These are phyloP conservation scores for Peniophora sp. DNA, from an alignment of 1,284 basidiomycete species.

Conservation along the genomic window DNA sequence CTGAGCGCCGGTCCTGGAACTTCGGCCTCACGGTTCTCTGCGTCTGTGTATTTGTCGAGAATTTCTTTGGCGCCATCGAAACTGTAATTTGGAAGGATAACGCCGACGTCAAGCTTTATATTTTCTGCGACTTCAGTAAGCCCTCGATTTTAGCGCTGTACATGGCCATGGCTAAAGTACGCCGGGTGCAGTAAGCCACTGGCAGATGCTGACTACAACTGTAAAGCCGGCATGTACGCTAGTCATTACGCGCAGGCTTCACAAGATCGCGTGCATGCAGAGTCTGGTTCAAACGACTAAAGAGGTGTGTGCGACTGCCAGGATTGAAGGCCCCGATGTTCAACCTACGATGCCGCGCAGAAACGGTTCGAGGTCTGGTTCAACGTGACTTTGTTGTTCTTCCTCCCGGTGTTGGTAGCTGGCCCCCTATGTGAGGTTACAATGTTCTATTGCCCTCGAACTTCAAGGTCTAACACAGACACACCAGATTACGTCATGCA, in stretches of 20 bases:
- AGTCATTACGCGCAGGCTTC: neutral
- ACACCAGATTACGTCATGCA: neutral
- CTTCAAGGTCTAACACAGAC: neutral
- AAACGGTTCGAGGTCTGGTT: neutral
- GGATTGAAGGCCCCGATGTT: neutral
- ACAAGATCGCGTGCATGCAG: neutral
- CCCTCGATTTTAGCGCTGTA: too few relatives aligned
- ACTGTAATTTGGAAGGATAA: neutral
- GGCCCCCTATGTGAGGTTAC: neutral
- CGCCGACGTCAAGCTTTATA: neutral
- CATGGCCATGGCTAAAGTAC: too few relatives aligned
- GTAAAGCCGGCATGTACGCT: neutral
- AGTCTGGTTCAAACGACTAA: neutral
- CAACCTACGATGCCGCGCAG: neutral
- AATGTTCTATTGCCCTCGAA: neutral
- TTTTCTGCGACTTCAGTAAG: neutral
- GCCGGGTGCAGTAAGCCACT: neutral
- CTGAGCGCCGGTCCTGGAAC: neutral
- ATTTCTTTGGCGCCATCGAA: neutral
- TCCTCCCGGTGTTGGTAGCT: neutral
- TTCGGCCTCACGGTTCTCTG: neutral
- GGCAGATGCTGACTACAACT: neutral
- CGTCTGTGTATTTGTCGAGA: neutral
- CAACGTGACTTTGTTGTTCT: neutral
- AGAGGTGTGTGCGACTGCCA: neutral